These are phyloP conservation scores for Sideroxylon spinosum DNA, from an alignment of 179 eudicot genomes.

Conservation along the genomic window DNA sequence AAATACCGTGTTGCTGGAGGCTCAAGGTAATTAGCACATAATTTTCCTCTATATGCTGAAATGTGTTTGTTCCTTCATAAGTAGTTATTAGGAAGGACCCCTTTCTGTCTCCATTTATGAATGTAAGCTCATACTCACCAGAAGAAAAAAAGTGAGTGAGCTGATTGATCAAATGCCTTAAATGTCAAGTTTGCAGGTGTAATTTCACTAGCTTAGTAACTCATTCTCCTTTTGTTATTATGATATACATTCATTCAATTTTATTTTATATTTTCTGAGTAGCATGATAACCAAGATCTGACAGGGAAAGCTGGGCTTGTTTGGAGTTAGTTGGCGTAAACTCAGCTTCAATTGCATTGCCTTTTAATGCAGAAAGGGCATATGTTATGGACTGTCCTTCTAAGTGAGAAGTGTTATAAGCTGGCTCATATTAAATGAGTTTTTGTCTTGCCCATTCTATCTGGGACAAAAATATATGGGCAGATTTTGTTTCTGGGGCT, in stretches of 20 bases:
- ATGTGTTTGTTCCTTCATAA: background rate
- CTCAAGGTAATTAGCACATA: slow-evolving; percentile 49
- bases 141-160: too few relatives aligned
- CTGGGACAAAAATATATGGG: background rate
- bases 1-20: slow-evolving; percentile 99
- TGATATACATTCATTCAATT: background rate
- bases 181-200: slow-evolving; percentile 4
- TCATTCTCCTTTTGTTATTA: background rate
- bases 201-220: slow-evolving; percentile 3
- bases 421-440: background rate
- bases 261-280: background rate
- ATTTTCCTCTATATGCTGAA: background rate
- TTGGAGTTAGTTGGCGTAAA: background rate
- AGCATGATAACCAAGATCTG: background rate
- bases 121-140: too few relatives aligned
- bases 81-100: background rate
- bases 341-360: background rate
- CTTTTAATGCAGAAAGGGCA: too few relatives aligned
- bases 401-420: background rate
- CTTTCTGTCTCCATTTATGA: slow-evolving; percentile 6
- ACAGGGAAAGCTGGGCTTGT: background rate
- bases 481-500: background rate
- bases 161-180: background rate
- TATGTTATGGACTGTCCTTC: background rate
- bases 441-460: background rate